Evolutionary conservation across 306 rosid genomes (phyloP), one percentile per base, ranked within the genome.

Genomic region (Quercus aquifolioides): DNA sequence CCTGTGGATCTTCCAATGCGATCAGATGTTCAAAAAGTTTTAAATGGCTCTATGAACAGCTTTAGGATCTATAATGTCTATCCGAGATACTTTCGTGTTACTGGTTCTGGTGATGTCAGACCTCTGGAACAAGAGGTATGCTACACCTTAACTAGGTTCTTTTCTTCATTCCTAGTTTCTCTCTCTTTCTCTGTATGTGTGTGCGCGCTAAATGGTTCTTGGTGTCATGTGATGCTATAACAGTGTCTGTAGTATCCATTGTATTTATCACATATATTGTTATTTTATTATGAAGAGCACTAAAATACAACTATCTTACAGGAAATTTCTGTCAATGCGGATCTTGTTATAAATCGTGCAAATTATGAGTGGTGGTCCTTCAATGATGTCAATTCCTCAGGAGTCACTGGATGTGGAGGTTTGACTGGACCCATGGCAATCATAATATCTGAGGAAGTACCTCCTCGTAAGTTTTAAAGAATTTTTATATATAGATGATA

Each of bases 71-170:
- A 82, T 58, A 87, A 93, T 81, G 80, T 88, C 31, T 93, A 91
- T 86, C 89, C 91, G 41, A 88, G 92, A 85, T 91, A 83, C 79
- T 85, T 96, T 67, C 98, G 91, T 33, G 94, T 91, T 80, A 90
- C 98, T 74, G 98, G 99, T 65, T 93, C 99, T 23, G 99, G 96
- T 49, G 99, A 96, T 2, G 81, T 89, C 71, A 82, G 98, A 84
- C 75, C 87, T 76, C 69, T 96, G 81, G 96, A 88, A 74, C 80
- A 83, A 81, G 97, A 86, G 96, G 98, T 94, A 89, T 73, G 46
- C 31, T 72, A 41, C 55, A 33, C 51, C 46, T 25, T 43, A 55
- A 58, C 25, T 1, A 81, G 58, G 41, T 52, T 65, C 62, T 59
- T 5, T 77, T 74, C 72, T 68, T 3, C 26, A 15, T 33, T 52